Conservation (phyloP, 73 alveolate genomes). For the Paraurostyla sp. region DNA sequence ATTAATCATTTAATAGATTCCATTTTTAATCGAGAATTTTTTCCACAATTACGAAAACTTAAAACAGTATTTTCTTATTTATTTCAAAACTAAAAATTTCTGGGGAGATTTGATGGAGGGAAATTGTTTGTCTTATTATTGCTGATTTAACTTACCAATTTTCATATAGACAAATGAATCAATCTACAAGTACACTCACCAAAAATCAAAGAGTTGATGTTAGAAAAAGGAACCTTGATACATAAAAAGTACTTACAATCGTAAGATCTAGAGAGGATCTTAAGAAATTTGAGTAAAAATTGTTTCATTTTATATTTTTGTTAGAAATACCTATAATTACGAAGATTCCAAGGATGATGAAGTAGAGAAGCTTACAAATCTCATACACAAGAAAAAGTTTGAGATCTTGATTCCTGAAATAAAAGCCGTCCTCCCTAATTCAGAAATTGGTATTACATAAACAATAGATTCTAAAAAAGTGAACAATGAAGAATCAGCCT, state of each 20-base stretch:
- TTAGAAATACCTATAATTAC: constrained; percentile 14
- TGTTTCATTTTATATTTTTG: background rate
- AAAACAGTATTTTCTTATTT: background rate
- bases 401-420: constrained; percentile 45
- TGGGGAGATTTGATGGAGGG: background rate
- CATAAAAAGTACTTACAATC: background rate
- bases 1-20: constrained; percentile 29
- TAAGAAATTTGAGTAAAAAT: background rate
- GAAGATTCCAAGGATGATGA: constrained; percentile 17
- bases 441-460: background rate
- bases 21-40: constrained; percentile 39
- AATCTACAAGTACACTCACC: background rate
- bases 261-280: constrained; percentile 25
- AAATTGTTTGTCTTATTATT: background rate
- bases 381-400: constrained; percentile 31
- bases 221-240: constrained; percentile 45
- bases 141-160: background rate
- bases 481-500: constrained; percentile 19
- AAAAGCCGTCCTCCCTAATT: background rate
- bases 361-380: background rate
- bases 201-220: constrained; percentile 41
- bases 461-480: background rate
- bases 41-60: background rate
- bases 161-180: background rate
- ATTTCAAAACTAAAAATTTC: background rate